Percentiles rank a stretch among this genome's conserved stretches.
Evolutionary conservation across 768 basidiomycete genomes (phyloP).

Genomic region (Lactarius sp.): DNA sequence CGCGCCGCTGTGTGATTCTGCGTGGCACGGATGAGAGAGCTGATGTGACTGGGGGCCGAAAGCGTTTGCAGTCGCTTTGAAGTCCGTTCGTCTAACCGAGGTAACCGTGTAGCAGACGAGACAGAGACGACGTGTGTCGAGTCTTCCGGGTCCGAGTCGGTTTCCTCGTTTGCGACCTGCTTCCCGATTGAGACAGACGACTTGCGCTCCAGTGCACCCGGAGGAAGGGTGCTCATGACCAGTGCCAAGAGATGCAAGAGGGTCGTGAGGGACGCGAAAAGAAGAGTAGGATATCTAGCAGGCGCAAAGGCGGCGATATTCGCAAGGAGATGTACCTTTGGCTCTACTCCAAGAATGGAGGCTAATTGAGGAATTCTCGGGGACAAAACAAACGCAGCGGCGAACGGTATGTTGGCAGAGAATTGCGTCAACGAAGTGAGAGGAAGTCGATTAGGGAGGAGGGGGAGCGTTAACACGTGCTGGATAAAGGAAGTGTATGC

Average conservation of each 20-base stretch:
- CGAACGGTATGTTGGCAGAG: conserved; percentile 58
- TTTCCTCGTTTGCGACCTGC: conserved; percentile 15
- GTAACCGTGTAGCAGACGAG: conserved; percentile 35
- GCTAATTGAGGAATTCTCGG: conserved; percentile 26
- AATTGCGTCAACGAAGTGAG: conserved; percentile 57
- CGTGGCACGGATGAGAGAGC: conserved; percentile 44
- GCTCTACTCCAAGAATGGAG: conserved; percentile 26
- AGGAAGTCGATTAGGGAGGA: conserved; percentile 73
- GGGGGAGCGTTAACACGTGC: conserved; percentile 41
- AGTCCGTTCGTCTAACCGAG: conserved; percentile 53
- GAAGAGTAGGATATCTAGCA: conserved; percentile 53
- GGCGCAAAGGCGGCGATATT: conserved; percentile 64
- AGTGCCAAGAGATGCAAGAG: conserved; percentile 52
- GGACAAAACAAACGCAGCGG: conserved; percentile 35
- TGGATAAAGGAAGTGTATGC: conserved; percentile 15
- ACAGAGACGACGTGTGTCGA: conserved; percentile 34
- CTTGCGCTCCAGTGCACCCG: conserved; percentile 47
- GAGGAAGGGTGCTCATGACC: conserved; percentile 51
- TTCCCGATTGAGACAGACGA: conserved; percentile 14
- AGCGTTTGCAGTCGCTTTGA: conserved; percentile 59
- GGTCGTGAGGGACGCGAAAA: conserved; percentile 40
- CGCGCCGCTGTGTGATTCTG: conserved; percentile 39
- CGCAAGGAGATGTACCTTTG: conserved; percentile 59
- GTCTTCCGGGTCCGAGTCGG: conserved; percentile 32
- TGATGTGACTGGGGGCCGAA: conserved; percentile 48